phyloP scores from a whole-genome alignment of 805 yeast genomes.

The Teunomyces gatunensis region DNA sequence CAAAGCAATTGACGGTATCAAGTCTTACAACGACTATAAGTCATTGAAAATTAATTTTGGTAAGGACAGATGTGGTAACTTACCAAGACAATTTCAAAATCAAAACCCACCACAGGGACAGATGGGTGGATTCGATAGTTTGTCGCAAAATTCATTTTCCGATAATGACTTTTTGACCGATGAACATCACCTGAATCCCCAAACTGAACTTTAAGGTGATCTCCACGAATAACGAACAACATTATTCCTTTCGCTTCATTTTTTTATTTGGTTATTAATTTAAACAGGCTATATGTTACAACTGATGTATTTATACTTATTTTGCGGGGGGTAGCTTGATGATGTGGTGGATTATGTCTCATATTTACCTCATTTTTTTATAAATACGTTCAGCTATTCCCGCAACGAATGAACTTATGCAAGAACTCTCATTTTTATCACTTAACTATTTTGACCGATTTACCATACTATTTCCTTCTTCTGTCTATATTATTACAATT shows the following conservation, averaged over 20 bases:
- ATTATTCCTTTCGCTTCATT: constrained; percentile 3
- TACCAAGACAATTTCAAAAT: constrained; percentile 71
- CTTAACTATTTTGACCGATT: background rate
- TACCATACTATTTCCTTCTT: background rate
- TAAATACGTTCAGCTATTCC: background rate
- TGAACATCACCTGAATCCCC: constrained; percentile 11
- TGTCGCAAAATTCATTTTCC: constrained; percentile 18
- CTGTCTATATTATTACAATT: constrained; percentile 1
- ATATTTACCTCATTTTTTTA: too few species aligned
- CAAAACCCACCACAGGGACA: constrained; percentile 12
- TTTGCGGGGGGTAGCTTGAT: background rate
- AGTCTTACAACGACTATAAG: constrained; percentile 61
- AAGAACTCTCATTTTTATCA: background rate
- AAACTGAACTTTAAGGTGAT: constrained; percentile 1
- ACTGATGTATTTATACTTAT: background rate
- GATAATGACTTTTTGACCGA: constrained; percentile 23
- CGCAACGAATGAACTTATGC: background rate
- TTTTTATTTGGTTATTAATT: constrained; percentile 2
- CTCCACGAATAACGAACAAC: constrained; percentile 1
- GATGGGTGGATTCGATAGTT: constrained; percentile 13
- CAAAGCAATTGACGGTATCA: constrained; percentile 87
- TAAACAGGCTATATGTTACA: background rate
- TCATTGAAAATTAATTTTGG: constrained; percentile 63
- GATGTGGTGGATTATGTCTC: background rate
- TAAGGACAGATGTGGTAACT: constrained; percentile 77